A percentile compares a stretch with the other conserved stretches of the same genome.
phyloP scores from a whole-genome alignment of 805 yeast genomes.

The Nakazawaea siamensis region DNA sequence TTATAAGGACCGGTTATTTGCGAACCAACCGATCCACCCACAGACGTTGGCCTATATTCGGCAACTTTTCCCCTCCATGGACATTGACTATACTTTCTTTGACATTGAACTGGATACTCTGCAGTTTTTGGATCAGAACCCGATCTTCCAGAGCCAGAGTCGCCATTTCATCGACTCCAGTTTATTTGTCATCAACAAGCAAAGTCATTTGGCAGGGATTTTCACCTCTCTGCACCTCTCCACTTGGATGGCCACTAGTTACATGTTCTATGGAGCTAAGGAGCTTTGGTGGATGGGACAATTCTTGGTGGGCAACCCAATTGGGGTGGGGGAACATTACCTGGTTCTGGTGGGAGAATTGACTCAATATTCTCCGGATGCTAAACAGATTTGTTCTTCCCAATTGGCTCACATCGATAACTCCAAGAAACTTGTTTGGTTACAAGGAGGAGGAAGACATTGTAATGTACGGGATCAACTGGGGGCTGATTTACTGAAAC shows the following conservation, averaged over 20 bases:
- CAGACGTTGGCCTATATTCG: conserved; percentile 34
- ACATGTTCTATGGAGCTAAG: conserved; percentile 61
- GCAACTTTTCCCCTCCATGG: conserved; percentile 35
- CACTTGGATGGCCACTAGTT: conserved; percentile 29
- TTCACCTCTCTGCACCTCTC: conserved; percentile 33
- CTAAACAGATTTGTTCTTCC: conserved; percentile 27
- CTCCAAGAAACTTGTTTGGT: conserved; percentile 28
- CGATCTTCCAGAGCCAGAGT: conserved; percentile 32
- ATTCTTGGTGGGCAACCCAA: conserved; percentile 40
- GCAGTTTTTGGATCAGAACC: too few species aligned
- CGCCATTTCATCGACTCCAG: conserved; percentile 43
- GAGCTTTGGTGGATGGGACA: conserved; percentile 73
- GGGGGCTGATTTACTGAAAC: conserved; percentile 14
- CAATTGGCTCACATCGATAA: conserved; percentile 32
- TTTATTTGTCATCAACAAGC: conserved; percentile 35
- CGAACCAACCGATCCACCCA: conserved; percentile 13
- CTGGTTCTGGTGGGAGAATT: conserved; percentile 16
- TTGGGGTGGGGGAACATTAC: conserved; percentile 14
- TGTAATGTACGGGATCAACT: conserved; percentile 21
- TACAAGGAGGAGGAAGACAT: conserved; percentile 29
- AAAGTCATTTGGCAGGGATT: conserved; percentile 39
- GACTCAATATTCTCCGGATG: neutral
- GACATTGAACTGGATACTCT: conserved; percentile 23
- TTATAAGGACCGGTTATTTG: conserved; percentile 38
- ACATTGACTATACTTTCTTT: conserved; percentile 31